Base-by-base conservation (phyloP, 2,329 filamentous ascomycete species). In the Simplicillium sp. region DNA sequence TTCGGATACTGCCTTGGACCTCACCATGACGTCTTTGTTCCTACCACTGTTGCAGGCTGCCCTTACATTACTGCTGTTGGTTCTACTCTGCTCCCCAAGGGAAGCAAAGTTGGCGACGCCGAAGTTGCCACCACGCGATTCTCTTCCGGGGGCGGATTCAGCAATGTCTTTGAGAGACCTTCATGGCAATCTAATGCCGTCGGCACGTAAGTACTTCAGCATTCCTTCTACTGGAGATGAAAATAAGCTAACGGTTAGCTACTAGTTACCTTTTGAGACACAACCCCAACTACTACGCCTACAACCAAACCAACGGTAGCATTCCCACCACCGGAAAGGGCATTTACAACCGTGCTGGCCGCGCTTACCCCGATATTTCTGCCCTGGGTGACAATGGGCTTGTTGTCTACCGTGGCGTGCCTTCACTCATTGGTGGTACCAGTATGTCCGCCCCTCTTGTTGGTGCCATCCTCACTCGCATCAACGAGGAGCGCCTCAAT, bases 31-130 rank as follows among this genome's bases (percentile, higher is more conserved):
- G 51, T 55, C 25, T 73, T 73, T 20, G 29, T 38, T 38, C n/a
- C 40, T 14, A 38, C 40, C 33, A 33, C 40, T 16, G 35, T 38
- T 1, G 58, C 56, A 7, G 61, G 59, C 7, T 73, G 70, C 33
- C 44, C 70, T 65, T 2, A 65, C 51, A 55, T 73, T 18, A 71
- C 67, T 1, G 59, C 64, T 7, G 68, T 73, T 4, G 70, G 70
- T 34, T 70, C 69, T 9, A 73, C 70, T 0, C 59, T 70, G 49
- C 58, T 73, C 32, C 52, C 55, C 34, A 55, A 58, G 41, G 59
- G 59, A 9, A 60, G 59, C 8, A 59, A 62, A 6, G 56, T 66
- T 35, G 54, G 54, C 15, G 53, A 53, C 11, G 55, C 62, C 4
- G 68, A 72, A 50, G 56, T 61, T 42, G 68, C 68, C 12, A 68